Evolutionary conservation across 2,329 filamentous ascomycete genomes (phyloP), one percentile per base, ranked within the genome.

Genomic region (Cladophialophora yegresii): DNA sequence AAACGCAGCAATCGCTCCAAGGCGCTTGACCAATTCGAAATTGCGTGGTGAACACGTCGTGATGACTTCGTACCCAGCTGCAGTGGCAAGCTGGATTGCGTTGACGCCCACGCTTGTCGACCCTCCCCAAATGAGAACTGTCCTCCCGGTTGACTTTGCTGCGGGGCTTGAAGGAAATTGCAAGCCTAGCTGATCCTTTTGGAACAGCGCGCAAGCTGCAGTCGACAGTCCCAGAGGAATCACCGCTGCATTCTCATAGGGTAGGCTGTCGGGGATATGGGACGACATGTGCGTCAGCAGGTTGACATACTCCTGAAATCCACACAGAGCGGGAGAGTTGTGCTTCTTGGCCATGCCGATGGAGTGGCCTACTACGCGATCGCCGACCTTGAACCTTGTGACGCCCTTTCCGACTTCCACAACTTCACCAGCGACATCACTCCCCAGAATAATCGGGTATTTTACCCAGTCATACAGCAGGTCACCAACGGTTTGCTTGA

Each of bases 371-470:
- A 79, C 72, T 4, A 83, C 80, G 28, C 80, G 76, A 63, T 81
- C 77, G 2, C 81, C 81, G 22, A 77, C 75, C 60, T 77, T 74
- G 68, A 81, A 77, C 9, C 79, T 75, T 6, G 76, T 76, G 4
- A 83, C 80, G 7, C 73, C 73, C n/a, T 76, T 72, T 2, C 81
- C 82, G 6, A 83, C 74, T 66, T 81, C 79, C 26, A 78, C 69
- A 2, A 83, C 75, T 67, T 80, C 77, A 12, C 81, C 81, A 1
- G 80, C 79, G 13, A 80, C 73, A 67, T 82, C 81, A 9, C 67
- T 71, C 10, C 81, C 81, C 36, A 79, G 69, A 36, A 79, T 72
- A 12, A 69, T 70, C 1, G 77, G 77, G 61, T 78, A 79, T 16
- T 71, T 65, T 26, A 74, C 61, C 8, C 71, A 69, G 54, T 75